Conservation (phyloP, 345 rosid genomes). For the Nasturtium officinale region DNA sequence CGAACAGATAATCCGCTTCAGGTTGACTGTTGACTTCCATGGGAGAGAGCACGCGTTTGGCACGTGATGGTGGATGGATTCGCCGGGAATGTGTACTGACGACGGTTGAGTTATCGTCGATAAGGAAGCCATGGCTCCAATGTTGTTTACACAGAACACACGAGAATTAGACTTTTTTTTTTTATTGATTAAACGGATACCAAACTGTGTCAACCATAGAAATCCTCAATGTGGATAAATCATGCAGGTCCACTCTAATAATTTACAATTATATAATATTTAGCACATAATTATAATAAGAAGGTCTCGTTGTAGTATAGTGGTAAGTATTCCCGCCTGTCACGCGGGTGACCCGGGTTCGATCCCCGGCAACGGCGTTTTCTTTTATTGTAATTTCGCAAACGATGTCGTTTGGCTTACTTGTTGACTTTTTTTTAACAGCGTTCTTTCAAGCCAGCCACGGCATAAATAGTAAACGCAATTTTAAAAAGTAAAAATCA, state of each 20-base stretch:
- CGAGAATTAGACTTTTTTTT: too few species aligned
- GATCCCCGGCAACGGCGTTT: constrained; percentile 55
- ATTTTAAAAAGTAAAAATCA: not conserved
- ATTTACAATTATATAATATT: accelerated
- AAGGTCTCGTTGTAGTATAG: constrained; percentile 49
- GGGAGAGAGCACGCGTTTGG: constrained; percentile 44
- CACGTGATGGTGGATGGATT: constrained; percentile 22
- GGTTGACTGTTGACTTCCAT: constrained; percentile 13
- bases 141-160: too few species aligned
- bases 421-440: too few species aligned
- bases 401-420: not conserved
- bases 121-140: constrained; percentile 41
- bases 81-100: constrained; percentile 21
- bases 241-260: not conserved
- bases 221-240: constrained; percentile 8
- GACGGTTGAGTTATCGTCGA: constrained; percentile 37
- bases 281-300: too few species aligned
- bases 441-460: too few species aligned
- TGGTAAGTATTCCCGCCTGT: constrained; percentile 94
- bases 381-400: too few species aligned
- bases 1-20: constrained; percentile 27
- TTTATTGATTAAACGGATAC: constrained; percentile 12
- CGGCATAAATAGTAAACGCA: not conserved
- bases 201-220: constrained; percentile 31
- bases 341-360: constrained; percentile 88